Evolutionary conservation across 148 eudicot species (phyloP).

Genomic region (Mesembryanthemum crystallinum): DNA sequence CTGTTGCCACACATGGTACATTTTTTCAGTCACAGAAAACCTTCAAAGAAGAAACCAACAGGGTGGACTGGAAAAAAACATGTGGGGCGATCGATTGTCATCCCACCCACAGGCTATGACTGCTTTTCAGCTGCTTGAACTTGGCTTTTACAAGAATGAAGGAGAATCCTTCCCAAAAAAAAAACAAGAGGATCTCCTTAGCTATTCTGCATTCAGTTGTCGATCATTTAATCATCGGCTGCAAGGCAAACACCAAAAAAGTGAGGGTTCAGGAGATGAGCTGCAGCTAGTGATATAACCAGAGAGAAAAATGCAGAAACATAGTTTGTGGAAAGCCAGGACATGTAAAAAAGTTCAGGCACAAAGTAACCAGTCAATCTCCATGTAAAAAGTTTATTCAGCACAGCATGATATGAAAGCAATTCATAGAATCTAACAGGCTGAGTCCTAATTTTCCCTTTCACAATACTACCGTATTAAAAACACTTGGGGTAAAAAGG

Average conservation of each 20-base stretch:
- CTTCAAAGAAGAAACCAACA: not conserved
- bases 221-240: constrained; percentile 26
- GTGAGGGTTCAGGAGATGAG: not conserved
- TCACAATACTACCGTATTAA: too few species aligned
- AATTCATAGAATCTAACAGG: too few species aligned
- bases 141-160: not conserved
- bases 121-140: not conserved
- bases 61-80: not conserved
- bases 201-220: not conserved
- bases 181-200: not conserved
- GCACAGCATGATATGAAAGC: not conserved
- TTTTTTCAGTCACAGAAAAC: not conserved
- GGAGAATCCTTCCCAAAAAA: constrained; percentile 16
- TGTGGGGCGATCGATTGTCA: not conserved
- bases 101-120: not conserved
- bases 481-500: too few species aligned
- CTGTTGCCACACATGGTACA: not conserved
- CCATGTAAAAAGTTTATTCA: not conserved
- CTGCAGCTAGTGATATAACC: not conserved
- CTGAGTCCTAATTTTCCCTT: too few species aligned
- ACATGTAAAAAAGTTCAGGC: not conserved
- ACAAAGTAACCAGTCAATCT: too few species aligned
- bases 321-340: not conserved
- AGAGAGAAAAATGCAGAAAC: not conserved
- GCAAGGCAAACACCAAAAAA: constrained; percentile 14